These are phyloP conservation scores for Venturia effusa DNA, from an alignment of 2,329 filamentous ascomycete genomes.

Conservation along the genomic window DNA sequence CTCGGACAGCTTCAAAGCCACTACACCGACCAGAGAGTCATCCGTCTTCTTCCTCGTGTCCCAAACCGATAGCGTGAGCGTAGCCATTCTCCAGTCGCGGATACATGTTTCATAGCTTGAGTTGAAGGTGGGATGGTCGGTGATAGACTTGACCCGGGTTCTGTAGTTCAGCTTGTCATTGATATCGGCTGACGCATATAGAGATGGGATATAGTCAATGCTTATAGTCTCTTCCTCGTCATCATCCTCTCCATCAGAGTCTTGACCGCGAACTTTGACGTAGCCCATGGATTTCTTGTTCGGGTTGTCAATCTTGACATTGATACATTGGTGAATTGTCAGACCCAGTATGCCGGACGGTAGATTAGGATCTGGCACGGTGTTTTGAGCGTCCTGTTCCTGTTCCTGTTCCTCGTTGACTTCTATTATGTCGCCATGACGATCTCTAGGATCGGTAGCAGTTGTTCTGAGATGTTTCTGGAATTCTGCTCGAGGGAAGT, in stretches of 20 bases:
- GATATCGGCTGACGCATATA: background rate
- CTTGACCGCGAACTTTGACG: background rate
- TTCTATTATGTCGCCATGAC: background rate
- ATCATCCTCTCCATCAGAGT: background rate
- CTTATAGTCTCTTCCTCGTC: background rate
- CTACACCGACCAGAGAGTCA: background rate
- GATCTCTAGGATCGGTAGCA: background rate
- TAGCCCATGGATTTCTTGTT: conserved; percentile 4
- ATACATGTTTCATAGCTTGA: conserved; percentile 1
- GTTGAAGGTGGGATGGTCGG: background rate
- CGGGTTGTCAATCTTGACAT: background rate
- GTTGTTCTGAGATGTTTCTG: background rate
- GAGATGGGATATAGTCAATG: background rate
- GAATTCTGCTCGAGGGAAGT: background rate
- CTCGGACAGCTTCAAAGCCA: background rate
- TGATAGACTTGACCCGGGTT: background rate
- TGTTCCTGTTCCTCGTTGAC: background rate
- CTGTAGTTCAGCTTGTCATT: background rate
- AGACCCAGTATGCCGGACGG: background rate
- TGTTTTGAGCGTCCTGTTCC: background rate
- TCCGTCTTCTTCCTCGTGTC: background rate
- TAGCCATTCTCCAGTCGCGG: conserved; percentile 2
- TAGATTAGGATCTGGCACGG: background rate
- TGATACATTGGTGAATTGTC: background rate
- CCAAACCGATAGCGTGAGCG: background rate